phyloP scores from a whole-genome alignment of 352 stramenopile genomes.

The Globisporangium alternatum region DNA sequence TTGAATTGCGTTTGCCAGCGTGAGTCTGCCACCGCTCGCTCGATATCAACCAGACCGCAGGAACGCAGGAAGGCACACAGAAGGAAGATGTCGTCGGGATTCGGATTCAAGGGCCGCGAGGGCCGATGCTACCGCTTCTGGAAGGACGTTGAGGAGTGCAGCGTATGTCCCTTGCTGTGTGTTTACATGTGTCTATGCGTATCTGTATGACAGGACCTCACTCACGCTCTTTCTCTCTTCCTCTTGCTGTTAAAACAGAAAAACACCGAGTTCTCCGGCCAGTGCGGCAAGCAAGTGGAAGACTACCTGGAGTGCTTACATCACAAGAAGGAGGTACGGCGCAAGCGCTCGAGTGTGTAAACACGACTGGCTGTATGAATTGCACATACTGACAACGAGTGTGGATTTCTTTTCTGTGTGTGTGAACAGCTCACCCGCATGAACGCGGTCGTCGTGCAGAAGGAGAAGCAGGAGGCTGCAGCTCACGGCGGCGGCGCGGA shows the following conservation, averaged over 20 bases:
- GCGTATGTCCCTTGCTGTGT: constrained; percentile 74
- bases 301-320: constrained; percentile 96
- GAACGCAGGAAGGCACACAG: constrained; percentile 5
- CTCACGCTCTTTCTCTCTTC: constrained; percentile 6
- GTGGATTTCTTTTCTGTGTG: background rate
- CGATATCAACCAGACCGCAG: constrained; percentile 6
- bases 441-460: constrained; percentile 79
- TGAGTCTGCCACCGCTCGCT: constrained; percentile 2
- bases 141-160: constrained; percentile 92
- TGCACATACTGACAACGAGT: background rate
- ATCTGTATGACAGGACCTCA: background rate
- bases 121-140: constrained; percentile 94
- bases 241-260: constrained; percentile 38
- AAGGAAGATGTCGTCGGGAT: constrained; percentile 90
- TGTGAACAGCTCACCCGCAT: constrained; percentile 66
- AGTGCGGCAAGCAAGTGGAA: constrained; percentile 86
- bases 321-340: constrained; percentile 91
- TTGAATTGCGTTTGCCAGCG: background rate
- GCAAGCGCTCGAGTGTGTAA: background rate
- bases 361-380: background rate
- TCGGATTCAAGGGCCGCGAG: constrained; percentile 90
- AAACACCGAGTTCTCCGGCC: constrained; percentile 74
- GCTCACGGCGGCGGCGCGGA: constrained; percentile 31
- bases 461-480: constrained; percentile 68
- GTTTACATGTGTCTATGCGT: constrained; percentile 18